Evolutionary conservation across 2,329 filamentous ascomycete species (phyloP).

Genomic region (Mycosphaerella arachidis): DNA sequence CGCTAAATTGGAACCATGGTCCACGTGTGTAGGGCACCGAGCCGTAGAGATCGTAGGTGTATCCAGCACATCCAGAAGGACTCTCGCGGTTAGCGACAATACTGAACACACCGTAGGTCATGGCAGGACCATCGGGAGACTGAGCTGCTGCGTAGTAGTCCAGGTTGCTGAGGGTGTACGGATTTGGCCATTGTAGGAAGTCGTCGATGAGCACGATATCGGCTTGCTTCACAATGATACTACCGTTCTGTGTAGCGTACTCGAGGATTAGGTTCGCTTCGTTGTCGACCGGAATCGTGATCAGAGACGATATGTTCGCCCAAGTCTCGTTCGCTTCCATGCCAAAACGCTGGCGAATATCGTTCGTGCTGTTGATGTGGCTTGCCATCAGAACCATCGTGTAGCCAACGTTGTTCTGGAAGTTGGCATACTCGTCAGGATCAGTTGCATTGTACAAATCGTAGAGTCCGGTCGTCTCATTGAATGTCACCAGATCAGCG

Average conservation of each 20-base stretch:
- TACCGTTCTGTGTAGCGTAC: constrained; percentile 63
- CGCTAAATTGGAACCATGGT: constrained; percentile 67
- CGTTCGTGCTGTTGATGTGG: constrained; percentile 54
- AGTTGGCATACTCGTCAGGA: constrained; percentile 66
- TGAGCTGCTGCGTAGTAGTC: constrained; percentile 68
- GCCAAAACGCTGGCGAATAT: constrained; percentile 54
- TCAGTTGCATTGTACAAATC: constrained; percentile 63
- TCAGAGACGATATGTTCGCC: constrained; percentile 52
- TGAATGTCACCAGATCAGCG: constrained; percentile 55
- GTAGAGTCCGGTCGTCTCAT: constrained; percentile 51
- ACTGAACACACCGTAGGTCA: constrained; percentile 68
- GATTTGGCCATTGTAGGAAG: constrained; percentile 57
- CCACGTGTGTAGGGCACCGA: constrained; percentile 60
- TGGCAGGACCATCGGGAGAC: constrained; percentile 63
- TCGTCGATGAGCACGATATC: constrained; percentile 65
- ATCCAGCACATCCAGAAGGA: constrained; percentile 62
- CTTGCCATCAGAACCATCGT: constrained; percentile 60
- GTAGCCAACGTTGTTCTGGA: constrained; percentile 62
- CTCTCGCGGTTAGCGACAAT: constrained; percentile 63
- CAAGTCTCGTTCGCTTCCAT: constrained; percentile 54
- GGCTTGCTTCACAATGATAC: constrained; percentile 63
- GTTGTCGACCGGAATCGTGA: constrained; percentile 51
- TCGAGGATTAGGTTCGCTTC: constrained; percentile 59
- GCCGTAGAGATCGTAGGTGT: constrained; percentile 62
- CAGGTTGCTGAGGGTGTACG: constrained; percentile 54